Conservation (phyloP, 768 basidiomycete species). For the Podaxis sp. region DNA sequence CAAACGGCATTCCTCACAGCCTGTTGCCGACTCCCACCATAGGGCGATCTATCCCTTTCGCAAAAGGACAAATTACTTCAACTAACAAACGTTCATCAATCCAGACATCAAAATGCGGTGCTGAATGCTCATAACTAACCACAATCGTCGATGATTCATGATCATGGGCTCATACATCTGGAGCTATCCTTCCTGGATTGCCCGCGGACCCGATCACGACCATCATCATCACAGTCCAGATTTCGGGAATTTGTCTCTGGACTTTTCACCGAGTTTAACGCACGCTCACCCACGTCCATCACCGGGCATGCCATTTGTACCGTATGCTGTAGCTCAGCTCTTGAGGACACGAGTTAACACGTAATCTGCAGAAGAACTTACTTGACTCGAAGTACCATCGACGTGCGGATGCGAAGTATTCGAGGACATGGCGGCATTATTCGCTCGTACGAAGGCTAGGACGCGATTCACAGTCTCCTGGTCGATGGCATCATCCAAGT, state of each 20-base stretch:
- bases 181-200: not conserved
- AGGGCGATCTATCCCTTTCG: not conserved
- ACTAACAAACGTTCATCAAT: slow-evolving; percentile 1
- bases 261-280: not conserved
- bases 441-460: slow-evolving; percentile 11
- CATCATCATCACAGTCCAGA: not conserved
- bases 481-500: slow-evolving; percentile 28
- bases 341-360: not conserved
- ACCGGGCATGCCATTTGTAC: not conserved
- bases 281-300: not conserved
- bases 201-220: slow-evolving; percentile 1
- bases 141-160: not conserved
- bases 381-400: not conserved
- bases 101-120: slow-evolving; percentile 6
- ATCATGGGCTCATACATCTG: slow-evolving; percentile 2
- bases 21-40: not conserved
- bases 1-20: not conserved
- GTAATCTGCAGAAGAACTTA: not conserved
- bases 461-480: slow-evolving; percentile 39
- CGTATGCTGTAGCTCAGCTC: not conserved
- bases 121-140: slow-evolving; percentile 1
- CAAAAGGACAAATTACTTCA: not conserved
- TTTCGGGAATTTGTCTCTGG: not conserved
- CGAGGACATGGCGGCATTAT: not conserved
- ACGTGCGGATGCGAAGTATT: not conserved